Base-by-base conservation (phyloP, 495 filamentous ascomycete genomes). In the Lineolata rhizophorae region DNA sequence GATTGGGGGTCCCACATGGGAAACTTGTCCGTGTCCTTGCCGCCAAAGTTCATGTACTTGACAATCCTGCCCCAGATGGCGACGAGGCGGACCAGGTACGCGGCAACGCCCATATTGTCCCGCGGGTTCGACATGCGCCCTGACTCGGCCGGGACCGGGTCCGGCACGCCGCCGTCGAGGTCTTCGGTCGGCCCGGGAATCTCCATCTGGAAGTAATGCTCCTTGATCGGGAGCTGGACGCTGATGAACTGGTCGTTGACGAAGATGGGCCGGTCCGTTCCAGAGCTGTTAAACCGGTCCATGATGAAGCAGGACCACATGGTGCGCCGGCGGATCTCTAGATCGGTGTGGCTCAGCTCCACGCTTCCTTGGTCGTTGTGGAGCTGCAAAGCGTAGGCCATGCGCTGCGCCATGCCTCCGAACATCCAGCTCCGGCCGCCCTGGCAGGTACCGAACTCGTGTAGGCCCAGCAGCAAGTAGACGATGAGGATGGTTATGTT, bases 231-330 rank as follows among this genome's bases (percentile, higher is more conserved):
- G 24, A 97, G 60, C 44, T 85, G 85, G 9, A 92, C 76, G 43
- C 83, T 76, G 31, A 97, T 61, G 33, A 76, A 76, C 35, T 78
- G 76, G 50, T 94, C 84, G 41, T 79, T 72, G 20, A 84, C 76
- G 44, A 90, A 85, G n/a, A 76, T 76, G 30, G 87, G 87, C 32
- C 87, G 67, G 43, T 93, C 83, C 18, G 84, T 93, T 10, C 87
- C 87, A 2, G 84, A 93, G 2, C 85, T 91, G 52, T 83, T 94
- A 54, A 93, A 94, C 0, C 85, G 71, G 50, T 97, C 87, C 87
- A 97, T 93, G 37, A 90, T 47, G 44, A 85, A 93, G 48, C 83
- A 93, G 15, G 83, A 77, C 87, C 87, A 97, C 85, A 97, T 94
- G 3, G 81, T 90, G 32, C 87, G 64, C 35, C 85, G 62, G 34